phyloP scores from a whole-genome alignment of 108 stramenopile genomes.

The Nitzschia inconspicua region DNA sequence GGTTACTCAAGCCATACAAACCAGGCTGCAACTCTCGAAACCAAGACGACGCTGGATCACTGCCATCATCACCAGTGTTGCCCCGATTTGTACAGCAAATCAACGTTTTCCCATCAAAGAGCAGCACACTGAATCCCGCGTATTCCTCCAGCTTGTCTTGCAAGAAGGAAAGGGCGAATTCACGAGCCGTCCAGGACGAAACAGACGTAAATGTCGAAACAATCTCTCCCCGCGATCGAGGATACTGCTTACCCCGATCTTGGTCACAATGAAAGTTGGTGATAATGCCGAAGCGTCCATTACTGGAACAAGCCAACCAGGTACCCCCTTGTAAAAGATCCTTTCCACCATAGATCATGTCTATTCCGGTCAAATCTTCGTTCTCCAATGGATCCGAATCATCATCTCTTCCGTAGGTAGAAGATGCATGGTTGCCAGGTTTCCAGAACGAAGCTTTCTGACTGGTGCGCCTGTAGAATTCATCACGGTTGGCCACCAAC shows the following conservation, averaged over 20 bases:
- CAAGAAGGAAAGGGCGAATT: not conserved
- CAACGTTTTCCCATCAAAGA: slow-evolving; percentile 2
- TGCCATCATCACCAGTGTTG: too few species aligned
- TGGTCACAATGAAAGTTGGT: not conserved
- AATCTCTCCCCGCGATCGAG: not conserved
- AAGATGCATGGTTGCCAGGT: not conserved
- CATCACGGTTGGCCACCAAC: slow-evolving; percentile 1
- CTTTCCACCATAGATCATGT: slow-evolving; percentile 9
- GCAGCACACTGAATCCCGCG: not conserved
- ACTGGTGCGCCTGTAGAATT: slow-evolving; percentile 3
- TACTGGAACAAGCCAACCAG: slow-evolving; percentile 2
- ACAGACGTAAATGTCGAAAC: not conserved
- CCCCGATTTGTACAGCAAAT: not conserved
- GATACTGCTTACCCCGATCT: not conserved
- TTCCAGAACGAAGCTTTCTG: not conserved
- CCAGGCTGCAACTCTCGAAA: not conserved
- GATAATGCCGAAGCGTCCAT: not conserved
- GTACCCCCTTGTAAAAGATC: slow-evolving; percentile 1
- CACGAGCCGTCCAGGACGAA: not conserved
- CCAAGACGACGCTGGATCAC: not conserved
- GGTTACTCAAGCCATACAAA: slow-evolving; percentile 3
- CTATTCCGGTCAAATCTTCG: too few species aligned
- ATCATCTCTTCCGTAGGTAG: too few species aligned
- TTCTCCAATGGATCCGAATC: too few species aligned
- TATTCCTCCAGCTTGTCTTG: not conserved